These are phyloP conservation scores for Arthrocladium fulminans DNA, from an alignment of 2,329 filamentous ascomycete species.

Conservation along the genomic window DNA sequence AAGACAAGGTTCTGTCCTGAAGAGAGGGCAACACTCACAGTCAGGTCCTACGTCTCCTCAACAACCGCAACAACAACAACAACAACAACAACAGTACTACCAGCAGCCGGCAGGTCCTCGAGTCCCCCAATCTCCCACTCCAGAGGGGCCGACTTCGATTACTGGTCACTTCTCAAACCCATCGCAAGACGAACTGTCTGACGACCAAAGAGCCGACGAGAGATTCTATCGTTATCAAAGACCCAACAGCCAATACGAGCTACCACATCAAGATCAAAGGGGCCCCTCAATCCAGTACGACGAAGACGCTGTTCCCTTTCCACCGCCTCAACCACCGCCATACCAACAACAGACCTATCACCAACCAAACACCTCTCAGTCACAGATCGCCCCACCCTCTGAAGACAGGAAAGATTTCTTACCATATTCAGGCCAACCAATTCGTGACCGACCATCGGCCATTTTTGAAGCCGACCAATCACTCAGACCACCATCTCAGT, in stretches of 20 bases:
- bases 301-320: slow-evolving; percentile 20
- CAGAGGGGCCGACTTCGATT: neutral
- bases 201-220: slow-evolving; percentile 3
- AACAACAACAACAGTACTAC: neutral
- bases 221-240: neutral
- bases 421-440: slow-evolving; percentile 25
- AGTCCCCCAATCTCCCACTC: slow-evolving; percentile 4
- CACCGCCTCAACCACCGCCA: slow-evolving; percentile 15
- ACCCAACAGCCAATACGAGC: slow-evolving; percentile 14
- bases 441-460: slow-evolving; percentile 33
- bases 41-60: slow-evolving; percentile 17
- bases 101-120: slow-evolving; percentile 12
- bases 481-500: slow-evolving; percentile 29
- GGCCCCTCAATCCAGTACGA: slow-evolving; percentile 19
- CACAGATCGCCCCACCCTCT: neutral
- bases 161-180: neutral
- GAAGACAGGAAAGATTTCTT: neutral
- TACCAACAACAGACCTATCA: slow-evolving; percentile 16
- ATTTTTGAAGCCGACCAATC: slow-evolving; percentile 22
- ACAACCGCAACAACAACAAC: slow-evolving; percentile 9
- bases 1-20: slow-evolving; percentile 20
- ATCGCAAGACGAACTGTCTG: slow-evolving; percentile 5
- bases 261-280: slow-evolving; percentile 12
- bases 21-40: slow-evolving; percentile 12
- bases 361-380: slow-evolving; percentile 3